phyloP scores from a whole-genome alignment of 257 asterid genomes.

The Solanum sejunctum region DNA sequence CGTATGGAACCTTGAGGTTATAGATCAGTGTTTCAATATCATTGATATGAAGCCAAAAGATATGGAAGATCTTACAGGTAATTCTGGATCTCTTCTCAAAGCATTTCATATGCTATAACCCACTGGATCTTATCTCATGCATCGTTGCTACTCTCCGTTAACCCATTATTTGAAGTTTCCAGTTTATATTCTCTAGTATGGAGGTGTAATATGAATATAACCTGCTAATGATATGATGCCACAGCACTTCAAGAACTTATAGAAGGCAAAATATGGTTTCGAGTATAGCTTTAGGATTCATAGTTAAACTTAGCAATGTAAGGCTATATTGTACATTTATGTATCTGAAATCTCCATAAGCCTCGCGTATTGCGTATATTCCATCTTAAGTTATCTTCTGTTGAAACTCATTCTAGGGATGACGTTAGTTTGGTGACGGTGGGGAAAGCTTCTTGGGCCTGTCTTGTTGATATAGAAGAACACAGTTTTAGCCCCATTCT shows the following conservation, averaged over 20 bases:
- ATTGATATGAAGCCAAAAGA: constrained; percentile 81
- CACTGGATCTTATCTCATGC: neutral
- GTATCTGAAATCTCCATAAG: neutral
- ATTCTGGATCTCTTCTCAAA: neutral
- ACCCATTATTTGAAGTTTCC: neutral
- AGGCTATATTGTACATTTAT: neutral
- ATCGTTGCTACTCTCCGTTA: neutral
- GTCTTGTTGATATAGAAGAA: neutral
- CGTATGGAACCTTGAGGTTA: constrained; percentile 81
- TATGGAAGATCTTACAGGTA: constrained; percentile 90
- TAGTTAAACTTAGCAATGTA: neutral
- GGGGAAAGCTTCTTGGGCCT: neutral
- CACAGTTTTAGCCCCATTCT: neutral
- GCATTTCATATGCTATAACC: neutral
- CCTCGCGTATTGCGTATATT: neutral
- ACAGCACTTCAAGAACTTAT: neutral
- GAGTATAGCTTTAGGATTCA: neutral
- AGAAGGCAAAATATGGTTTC: neutral
- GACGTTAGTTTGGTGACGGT: neutral
- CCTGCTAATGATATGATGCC: neutral
- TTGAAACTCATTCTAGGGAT: neutral
- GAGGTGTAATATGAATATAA: neutral
- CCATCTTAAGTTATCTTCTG: neutral
- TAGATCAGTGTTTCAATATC: constrained; percentile 77
- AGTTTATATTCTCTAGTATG: neutral